A percentile compares a stretch with the other conserved stretches of the same genome.
Evolutionary conservation across 2,329 filamentous ascomycete genomes (phyloP).

Genomic region (Fusarium kyushuense): DNA sequence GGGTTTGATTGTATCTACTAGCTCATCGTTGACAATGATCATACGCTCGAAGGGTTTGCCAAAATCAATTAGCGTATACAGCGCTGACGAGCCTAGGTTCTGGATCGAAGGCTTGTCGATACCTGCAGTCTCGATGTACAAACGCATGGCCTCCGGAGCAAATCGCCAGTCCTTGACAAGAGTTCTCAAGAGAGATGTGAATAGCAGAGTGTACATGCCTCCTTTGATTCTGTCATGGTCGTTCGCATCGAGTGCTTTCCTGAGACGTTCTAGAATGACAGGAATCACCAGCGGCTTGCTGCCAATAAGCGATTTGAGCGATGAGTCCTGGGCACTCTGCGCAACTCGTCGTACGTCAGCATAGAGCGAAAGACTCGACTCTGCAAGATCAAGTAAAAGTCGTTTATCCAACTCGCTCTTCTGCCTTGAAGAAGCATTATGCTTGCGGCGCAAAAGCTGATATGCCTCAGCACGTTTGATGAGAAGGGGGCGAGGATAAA

Average conservation of each 20-base stretch:
- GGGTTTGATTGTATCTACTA: slow-evolving; percentile 79
- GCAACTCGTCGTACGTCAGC: slow-evolving; percentile 96
- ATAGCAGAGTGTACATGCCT: slow-evolving; percentile 88
- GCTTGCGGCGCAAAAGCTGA: slow-evolving; percentile 91
- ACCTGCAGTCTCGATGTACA: slow-evolving; percentile 89
- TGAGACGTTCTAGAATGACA: slow-evolving; percentile 82
- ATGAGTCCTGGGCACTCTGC: slow-evolving; percentile 91
- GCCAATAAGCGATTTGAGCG: slow-evolving; percentile 89
- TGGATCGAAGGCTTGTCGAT: slow-evolving; percentile 97
- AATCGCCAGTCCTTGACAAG: slow-evolving; percentile 94
- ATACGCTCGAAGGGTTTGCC: slow-evolving; percentile 88
- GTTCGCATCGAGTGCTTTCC: slow-evolving; percentile 79
- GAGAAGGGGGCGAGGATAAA: slow-evolving; percentile 91
- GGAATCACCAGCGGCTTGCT: slow-evolving; percentile 91
- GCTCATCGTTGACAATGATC: slow-evolving; percentile 80
- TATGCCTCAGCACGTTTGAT: slow-evolving; percentile 95
- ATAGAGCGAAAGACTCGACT: slow-evolving; percentile 91
- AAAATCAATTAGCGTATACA: slow-evolving; percentile 92
- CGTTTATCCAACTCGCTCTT: slow-evolving; percentile 91
- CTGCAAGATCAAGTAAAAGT: slow-evolving; percentile 85
- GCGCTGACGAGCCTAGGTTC: slow-evolving; percentile 81
- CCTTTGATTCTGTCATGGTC: slow-evolving; percentile 96
- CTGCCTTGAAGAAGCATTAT: slow-evolving; percentile 88
- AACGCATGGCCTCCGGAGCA: slow-evolving; percentile 86
- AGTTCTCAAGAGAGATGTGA: slow-evolving; percentile 88